Base-by-base conservation (phyloP, 371 early-diverging fungal genomes). In the Mucor indicus region DNA sequence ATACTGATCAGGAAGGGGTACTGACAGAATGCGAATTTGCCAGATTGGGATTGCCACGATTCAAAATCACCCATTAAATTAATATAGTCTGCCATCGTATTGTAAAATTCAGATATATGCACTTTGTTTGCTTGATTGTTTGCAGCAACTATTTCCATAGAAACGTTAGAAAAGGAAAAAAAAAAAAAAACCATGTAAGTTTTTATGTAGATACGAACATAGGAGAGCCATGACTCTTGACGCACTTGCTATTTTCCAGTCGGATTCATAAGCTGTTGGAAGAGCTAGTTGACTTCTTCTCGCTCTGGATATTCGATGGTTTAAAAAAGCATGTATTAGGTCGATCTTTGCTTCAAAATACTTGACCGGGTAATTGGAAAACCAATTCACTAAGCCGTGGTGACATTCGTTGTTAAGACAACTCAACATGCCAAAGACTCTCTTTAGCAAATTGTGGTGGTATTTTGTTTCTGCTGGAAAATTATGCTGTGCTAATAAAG, bases 1-100 rank as follows among this genome's bases (percentile, higher is more conserved):
- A 94, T 83, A 21, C 85, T 89, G 35, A 96, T 77, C 52, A 96
- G 53, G 55, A 92, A 95, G 2, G 96, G 94, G 52, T 91, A 94
- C 51, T 90, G 86, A 47, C 93, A 93, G 58, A 92, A 89, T 3
- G 93, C 78, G 51, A 95, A 92, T 45, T 76, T 72, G 17, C 85
- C 78, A n/a, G 85, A 75, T 22, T 83, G 69, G 10, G 83, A 79
- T 65, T 93, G 91, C 94, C 93, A 95, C 24, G 84, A 81, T 40
- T 80, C 73, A 59, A 83, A 96, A 62, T 96, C 96, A 3, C 75
- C 75, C 44, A 89, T 65, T 10, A 94, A 64, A 38, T 93, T 83
- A 27, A 95, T 77, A 37, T 82, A 82, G 40, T 87, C 89, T n/a
- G 90, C 86, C 60, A 86, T 77, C 35, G 89, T 85, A 63, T 91